Conservation (phyloP, 2,329 filamentous ascomycete genomes). For the Xylaria sp. region DNA sequence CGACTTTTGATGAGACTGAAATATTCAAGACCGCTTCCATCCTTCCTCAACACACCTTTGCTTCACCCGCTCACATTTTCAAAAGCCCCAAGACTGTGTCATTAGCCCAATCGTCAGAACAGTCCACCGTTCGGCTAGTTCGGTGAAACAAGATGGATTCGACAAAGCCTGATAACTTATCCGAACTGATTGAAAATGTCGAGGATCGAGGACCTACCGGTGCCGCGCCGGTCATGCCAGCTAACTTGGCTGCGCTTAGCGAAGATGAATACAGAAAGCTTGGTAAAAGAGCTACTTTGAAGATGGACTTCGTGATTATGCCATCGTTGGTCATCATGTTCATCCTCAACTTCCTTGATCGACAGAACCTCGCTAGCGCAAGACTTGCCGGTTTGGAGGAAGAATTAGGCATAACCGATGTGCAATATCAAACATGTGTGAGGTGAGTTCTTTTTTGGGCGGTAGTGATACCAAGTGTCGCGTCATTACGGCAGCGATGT, state of each 20-base stretch:
- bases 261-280: constrained; percentile 37
- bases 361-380: constrained; percentile 50
- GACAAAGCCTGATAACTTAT: constrained; percentile 25
- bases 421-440: constrained; percentile 52
- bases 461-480: background rate
- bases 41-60: background rate
- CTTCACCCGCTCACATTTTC: background rate
- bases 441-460: constrained; percentile 36
- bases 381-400: constrained; percentile 49
- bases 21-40: background rate
- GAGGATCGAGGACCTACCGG: constrained; percentile 2
- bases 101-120: background rate
- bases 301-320: constrained; percentile 46
- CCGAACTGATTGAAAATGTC: constrained; percentile 30
- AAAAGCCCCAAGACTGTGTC: too few species aligned
- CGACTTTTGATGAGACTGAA: background rate
- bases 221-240: constrained; percentile 36
- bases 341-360: constrained; percentile 47
- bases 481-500: too few species aligned
- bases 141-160: constrained; percentile 20
- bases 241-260: constrained; percentile 38
- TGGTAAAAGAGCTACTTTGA: constrained; percentile 42
- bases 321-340: constrained; percentile 45
- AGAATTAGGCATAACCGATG: constrained; percentile 48
- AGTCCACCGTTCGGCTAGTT: background rate